Conservation (phyloP, 129 eudicot genomes). For the Glebionis coronaria region DNA sequence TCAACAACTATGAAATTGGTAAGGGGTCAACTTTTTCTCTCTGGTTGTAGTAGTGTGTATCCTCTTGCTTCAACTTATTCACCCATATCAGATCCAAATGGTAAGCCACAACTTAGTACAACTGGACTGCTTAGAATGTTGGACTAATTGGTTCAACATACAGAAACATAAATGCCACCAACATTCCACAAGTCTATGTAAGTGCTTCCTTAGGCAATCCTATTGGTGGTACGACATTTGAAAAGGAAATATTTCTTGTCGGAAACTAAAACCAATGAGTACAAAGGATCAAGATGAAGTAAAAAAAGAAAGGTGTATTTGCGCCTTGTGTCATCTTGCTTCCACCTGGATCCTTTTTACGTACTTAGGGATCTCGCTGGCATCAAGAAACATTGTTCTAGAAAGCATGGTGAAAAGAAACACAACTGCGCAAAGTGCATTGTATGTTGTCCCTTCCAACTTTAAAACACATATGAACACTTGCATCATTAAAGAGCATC, state of each 20-base stretch:
- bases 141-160: conserved; percentile 19
- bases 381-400: too few relatives aligned
- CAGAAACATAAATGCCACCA: not conserved
- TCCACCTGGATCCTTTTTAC: too few relatives aligned
- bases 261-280: too few relatives aligned
- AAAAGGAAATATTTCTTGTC: not conserved
- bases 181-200: not conserved
- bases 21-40: conserved; percentile 5
- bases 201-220: not conserved
- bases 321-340: too few relatives aligned
- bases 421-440: too few relatives aligned
- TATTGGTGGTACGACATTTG: not conserved
- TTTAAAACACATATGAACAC: too few relatives aligned
- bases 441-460: too few relatives aligned
- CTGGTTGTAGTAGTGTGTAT: not conserved
- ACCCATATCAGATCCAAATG: not conserved
- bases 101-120: conserved; percentile 10
- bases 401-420: too few relatives aligned
- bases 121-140: conserved; percentile 5
- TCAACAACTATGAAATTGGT: not conserved
- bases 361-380: too few relatives aligned
- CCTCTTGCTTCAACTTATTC: not conserved
- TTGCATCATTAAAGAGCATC: too few relatives aligned
- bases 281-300: too few relatives aligned
- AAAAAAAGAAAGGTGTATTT: too few relatives aligned